These are phyloP conservation scores for Tephrocybe sp. DNA, from an alignment of 768 basidiomycete species.

Conservation along the genomic window DNA sequence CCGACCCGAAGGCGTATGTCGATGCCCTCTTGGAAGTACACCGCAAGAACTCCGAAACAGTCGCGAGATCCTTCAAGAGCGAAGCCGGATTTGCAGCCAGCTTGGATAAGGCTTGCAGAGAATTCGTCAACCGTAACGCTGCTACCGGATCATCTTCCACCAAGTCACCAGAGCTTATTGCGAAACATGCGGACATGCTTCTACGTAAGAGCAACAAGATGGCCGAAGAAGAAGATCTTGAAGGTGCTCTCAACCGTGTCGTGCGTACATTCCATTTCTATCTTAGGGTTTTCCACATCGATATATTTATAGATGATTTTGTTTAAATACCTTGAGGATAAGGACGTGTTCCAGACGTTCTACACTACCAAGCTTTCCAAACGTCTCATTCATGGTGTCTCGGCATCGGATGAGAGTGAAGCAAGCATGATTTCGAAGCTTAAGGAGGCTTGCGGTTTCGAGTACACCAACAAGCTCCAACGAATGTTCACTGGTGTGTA, in stretches of 20 bases:
- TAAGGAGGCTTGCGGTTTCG: slow-evolving; percentile 98
- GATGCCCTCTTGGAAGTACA: slow-evolving; percentile 93
- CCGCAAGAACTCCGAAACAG: slow-evolving; percentile 91
- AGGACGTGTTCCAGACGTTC: slow-evolving; percentile 99
- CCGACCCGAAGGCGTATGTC: slow-evolving; percentile 95
- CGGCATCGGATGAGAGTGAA: slow-evolving; percentile 96
- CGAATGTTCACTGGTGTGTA: slow-evolving; percentile 96
- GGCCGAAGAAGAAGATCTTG: slow-evolving; percentile 91
- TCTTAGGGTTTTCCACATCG: slow-evolving; percentile 18
- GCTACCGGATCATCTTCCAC: slow-evolving; percentile 87
- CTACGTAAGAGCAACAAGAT: slow-evolving; percentile 97
- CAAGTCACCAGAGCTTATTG: slow-evolving; percentile 92
- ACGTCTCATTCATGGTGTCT: slow-evolving; percentile 89
- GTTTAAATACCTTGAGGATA: slow-evolving; percentile 99
- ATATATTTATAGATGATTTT: slow-evolving; percentile 79
- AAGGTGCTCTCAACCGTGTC: slow-evolving; percentile 89
- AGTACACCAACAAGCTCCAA: slow-evolving; percentile 97
- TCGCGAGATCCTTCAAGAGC: slow-evolving; percentile 88
- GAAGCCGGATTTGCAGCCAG: slow-evolving; percentile 96
- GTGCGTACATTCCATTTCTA: slow-evolving; percentile 47
- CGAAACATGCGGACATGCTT: slow-evolving; percentile 91
- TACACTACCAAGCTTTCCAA: slow-evolving; percentile 96
- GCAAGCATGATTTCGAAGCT: slow-evolving; percentile 99
- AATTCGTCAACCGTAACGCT: slow-evolving; percentile 94
- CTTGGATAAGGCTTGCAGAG: slow-evolving; percentile 95